Evolutionary conservation across 495 filamentous ascomycete genomes (phyloP).

Genomic region (Stereocaulon alpinum): DNA sequence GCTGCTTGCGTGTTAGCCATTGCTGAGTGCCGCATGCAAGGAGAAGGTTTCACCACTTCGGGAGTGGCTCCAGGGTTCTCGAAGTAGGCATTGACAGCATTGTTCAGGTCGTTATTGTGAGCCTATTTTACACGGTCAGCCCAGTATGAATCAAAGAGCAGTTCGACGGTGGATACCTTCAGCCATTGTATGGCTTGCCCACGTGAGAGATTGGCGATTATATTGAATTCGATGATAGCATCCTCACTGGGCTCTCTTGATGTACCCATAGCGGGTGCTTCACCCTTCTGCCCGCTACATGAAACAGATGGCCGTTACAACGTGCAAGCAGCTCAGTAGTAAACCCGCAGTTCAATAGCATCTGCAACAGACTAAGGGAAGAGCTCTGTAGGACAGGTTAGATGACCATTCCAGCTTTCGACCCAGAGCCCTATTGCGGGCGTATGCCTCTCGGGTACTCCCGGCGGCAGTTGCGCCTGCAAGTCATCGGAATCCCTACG

Average conservation of each 20-base stretch:
- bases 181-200: slow-evolving; percentile 39
- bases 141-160: neutral
- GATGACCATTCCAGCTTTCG: too few relatives aligned
- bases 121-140: slow-evolving; percentile 27
- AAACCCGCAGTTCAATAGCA: too few relatives aligned
- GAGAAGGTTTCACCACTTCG: slow-evolving; percentile 7
- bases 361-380: too few relatives aligned
- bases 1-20: slow-evolving; percentile 6
- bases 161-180: slow-evolving; percentile 27
- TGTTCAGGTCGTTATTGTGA: slow-evolving; percentile 38
- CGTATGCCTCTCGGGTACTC: neutral
- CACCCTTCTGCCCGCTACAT: neutral
- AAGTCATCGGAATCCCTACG: too few relatives aligned
- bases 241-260: slow-evolving; percentile 34
- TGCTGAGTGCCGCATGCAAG: neutral
- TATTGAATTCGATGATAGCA: slow-evolving; percentile 37
- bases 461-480: neutral
- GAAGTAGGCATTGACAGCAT: slow-evolving; percentile 44
- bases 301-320: neutral
- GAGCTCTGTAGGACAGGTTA: too few relatives aligned
- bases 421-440: too few relatives aligned
- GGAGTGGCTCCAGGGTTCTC: slow-evolving; percentile 40
- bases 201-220: slow-evolving; percentile 36
- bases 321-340: neutral
- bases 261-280: neutral